Conservation (phyloP, 2,329 filamentous ascomycete genomes). For the Trichothecium roseum region DNA sequence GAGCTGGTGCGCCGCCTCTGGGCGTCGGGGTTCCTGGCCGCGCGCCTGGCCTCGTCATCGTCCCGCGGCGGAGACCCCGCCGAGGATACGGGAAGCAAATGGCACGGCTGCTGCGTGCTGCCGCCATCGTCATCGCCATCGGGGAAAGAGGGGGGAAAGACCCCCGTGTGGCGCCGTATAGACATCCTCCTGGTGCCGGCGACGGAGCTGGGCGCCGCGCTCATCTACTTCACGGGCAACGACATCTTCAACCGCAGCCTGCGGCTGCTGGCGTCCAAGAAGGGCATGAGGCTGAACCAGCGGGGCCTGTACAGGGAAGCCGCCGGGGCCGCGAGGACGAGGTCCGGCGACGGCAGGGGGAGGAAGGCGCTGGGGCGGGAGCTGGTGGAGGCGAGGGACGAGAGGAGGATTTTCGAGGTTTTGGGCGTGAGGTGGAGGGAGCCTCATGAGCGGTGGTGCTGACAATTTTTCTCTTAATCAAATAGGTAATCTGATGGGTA, state of each 20-base stretch:
- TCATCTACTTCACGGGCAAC: constrained; percentile 94
- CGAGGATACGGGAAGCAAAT: constrained; percentile 52
- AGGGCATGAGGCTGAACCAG: constrained; percentile 79
- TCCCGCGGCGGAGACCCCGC: constrained; percentile 33
- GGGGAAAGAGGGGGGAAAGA: constrained; percentile 4
- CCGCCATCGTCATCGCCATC: constrained; percentile 19
- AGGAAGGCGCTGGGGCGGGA: constrained; percentile 59
- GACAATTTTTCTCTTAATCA: constrained; percentile 13
- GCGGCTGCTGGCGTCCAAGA: constrained; percentile 67
- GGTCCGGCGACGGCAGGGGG: constrained; percentile 36
- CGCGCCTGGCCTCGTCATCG: constrained; percentile 49
- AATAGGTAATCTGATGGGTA: no score
- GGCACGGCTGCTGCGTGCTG: constrained; percentile 76
- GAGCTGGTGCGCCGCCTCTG: constrained; percentile 54
- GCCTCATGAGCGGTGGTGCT: constrained; percentile 68
- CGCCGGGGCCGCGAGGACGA: no score
- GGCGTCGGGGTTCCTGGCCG: constrained; percentile 54
- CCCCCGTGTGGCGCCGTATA: constrained; percentile 64
- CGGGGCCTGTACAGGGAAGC: constrained; percentile 66
- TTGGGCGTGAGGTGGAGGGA: constrained; percentile 78
- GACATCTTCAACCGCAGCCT: constrained; percentile 90
- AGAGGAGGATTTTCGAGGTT: constrained; percentile 71
- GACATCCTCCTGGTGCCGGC: constrained; percentile 78
- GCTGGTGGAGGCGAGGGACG: constrained; percentile 63
- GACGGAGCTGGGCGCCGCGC: constrained; percentile 67